Evolutionary conservation across 2,329 filamentous ascomycete genomes (phyloP).

Genomic region (Magnaporthiopsis rhizophila): DNA sequence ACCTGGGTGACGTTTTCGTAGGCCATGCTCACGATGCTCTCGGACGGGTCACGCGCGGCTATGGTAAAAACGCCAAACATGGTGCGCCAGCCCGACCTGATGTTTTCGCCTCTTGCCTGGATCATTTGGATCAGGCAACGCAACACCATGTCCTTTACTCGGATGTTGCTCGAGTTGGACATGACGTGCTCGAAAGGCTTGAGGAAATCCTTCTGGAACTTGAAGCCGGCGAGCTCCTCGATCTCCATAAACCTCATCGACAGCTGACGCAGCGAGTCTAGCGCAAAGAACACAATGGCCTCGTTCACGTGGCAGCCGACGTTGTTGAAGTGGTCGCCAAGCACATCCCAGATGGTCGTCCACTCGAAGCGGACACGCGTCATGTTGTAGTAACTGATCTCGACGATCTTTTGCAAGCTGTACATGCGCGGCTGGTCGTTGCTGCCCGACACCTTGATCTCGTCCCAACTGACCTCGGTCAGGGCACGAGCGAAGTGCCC

Average conservation of each 20-base stretch:
- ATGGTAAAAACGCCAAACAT: conserved; percentile 99
- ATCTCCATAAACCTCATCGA: conserved; percentile 99
- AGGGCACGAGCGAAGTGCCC: conserved; percentile 89
- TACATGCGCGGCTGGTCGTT: conserved; percentile 95
- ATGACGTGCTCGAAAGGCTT: conserved; percentile 98
- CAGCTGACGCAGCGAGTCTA: conserved; percentile 89
- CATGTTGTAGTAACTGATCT: conserved; percentile 99
- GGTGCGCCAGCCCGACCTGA: conserved; percentile 94
- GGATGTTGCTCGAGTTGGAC: conserved; percentile 80
- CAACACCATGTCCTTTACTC: conserved; percentile 95
- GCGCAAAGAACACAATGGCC: conserved; percentile 91
- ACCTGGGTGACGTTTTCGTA: conserved; percentile 96
- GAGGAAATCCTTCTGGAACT: conserved; percentile 98
- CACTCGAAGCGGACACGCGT: conserved; percentile 95
- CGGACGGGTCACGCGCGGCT: conserved; percentile 84
- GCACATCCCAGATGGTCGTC: conserved; percentile 93
- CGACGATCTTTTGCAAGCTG: conserved; percentile 94
- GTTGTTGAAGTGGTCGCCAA: conserved; percentile 98
- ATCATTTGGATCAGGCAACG: conserved; percentile 99
- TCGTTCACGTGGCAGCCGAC: conserved; percentile 97
- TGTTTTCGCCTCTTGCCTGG: conserved; percentile 91
- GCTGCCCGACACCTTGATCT: conserved; percentile 93
- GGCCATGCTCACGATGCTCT: conserved; percentile 91
- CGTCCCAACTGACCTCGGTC: conserved; percentile 96
- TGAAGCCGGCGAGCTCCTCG: conserved; percentile 95